A percentile compares a stretch with the other conserved stretches of the same genome.
phyloP scores from a whole-genome alignment of 2,329 filamentous ascomycete genomes.

The Fusarium sp. region DNA sequence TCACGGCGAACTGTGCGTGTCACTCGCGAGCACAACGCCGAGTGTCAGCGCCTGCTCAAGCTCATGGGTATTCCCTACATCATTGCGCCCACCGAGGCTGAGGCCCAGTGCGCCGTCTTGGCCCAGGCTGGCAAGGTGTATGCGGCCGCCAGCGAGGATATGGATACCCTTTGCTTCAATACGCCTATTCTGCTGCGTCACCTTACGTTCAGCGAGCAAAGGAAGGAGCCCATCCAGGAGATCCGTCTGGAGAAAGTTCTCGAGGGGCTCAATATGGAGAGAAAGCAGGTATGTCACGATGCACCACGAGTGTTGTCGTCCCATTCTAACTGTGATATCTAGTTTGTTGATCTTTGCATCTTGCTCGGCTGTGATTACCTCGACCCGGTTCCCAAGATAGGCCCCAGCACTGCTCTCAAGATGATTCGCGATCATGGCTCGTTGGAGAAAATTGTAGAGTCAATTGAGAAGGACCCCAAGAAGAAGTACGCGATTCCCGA shows the following conservation, averaged over 20 bases:
- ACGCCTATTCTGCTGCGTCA: constrained; percentile 90
- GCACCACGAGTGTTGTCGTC: background rate
- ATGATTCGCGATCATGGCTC: constrained; percentile 91
- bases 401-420: constrained; percentile 89
- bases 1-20: constrained; percentile 91
- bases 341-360: constrained; percentile 99
- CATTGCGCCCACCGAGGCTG: constrained; percentile 93
- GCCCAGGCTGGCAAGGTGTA: constrained; percentile 95
- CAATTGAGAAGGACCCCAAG: constrained; percentile 78
- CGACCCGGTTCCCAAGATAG: constrained; percentile 94
- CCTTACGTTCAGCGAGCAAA: constrained; percentile 95
- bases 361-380: constrained; percentile 97
- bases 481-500: constrained; percentile 87
- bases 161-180: constrained; percentile 98
- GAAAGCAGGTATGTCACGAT: constrained; percentile 70
- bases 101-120: constrained; percentile 93
- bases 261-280: constrained; percentile 87
- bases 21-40: constrained; percentile 94
- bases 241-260: constrained; percentile 89
- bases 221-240: constrained; percentile 97
- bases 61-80: constrained; percentile 98
- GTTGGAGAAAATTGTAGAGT: constrained; percentile 86
- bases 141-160: constrained; percentile 95
- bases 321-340: constrained; percentile 13
- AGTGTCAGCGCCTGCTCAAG: constrained; percentile 89